A percentile compares a stretch with the other conserved stretches of the same genome.
phyloP scores from a whole-genome alignment of 768 basidiomycete genomes.

The Tubosaeta sp. region DNA sequence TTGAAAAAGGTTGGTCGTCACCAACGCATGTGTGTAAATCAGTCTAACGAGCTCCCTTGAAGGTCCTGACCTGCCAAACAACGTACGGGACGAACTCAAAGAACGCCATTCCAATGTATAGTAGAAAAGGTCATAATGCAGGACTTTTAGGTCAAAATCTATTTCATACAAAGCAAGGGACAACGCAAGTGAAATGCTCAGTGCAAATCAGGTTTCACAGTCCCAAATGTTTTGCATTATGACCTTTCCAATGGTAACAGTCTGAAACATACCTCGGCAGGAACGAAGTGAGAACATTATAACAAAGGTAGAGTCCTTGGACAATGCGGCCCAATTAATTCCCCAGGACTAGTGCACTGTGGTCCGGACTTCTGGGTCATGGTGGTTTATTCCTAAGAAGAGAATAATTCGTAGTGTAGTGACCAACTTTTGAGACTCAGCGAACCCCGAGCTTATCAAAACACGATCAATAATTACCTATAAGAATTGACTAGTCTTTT shows the following conservation, averaged over 20 bases:
- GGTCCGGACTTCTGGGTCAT: neutral
- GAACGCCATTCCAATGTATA: neutral
- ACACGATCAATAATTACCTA: too few species aligned
- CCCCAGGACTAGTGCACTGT: neutral
- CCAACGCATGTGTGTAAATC: neutral
- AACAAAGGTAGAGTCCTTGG: neutral
- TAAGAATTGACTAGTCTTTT: too few species aligned
- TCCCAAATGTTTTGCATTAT: conserved; percentile 27
- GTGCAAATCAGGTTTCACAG: conserved; percentile 12
- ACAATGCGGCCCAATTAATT: neutral
- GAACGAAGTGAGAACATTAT: neutral
- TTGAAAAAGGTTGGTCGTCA: neutral
- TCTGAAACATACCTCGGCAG: conserved; percentile 17
- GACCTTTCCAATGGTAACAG: conserved; percentile 15
- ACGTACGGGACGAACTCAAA: neutral
- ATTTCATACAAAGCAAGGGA: conserved; percentile 6
- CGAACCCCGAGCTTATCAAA: too few species aligned
- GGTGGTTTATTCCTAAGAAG: neutral
- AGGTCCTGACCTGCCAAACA: neutral
- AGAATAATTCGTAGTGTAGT: too few species aligned
- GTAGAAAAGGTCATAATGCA: conserved; percentile 29
- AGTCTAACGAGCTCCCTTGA: neutral
- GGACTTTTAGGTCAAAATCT: conserved; percentile 18
- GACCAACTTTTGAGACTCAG: neutral
- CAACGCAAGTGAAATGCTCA: conserved; percentile 3